A percentile compares a stretch with the other conserved stretches of the same genome.
Evolutionary conservation across 257 asterid genomes (phyloP).

Genomic region (Ballota nigra): DNA sequence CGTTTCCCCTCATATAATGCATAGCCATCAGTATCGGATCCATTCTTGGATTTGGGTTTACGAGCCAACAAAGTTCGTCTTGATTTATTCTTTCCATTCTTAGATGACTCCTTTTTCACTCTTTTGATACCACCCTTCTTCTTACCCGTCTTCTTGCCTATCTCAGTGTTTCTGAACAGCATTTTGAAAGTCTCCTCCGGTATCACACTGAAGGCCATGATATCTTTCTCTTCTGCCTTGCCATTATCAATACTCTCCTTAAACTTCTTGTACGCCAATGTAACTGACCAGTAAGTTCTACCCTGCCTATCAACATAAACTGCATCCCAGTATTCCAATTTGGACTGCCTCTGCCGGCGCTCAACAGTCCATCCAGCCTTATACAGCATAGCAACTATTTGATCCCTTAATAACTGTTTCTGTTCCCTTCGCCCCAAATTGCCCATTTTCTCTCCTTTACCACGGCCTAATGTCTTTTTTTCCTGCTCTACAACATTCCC

Average conservation of each 20-base stretch:
- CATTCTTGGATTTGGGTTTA: constrained; percentile 53
- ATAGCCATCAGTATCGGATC: constrained; percentile 44
- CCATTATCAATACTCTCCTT: constrained; percentile 67
- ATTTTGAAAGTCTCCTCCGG: constrained; percentile 63
- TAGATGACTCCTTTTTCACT: constrained; percentile 32
- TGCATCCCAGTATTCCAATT: constrained; percentile 63
- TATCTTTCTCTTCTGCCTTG: constrained; percentile 47
- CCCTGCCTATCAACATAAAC: constrained; percentile 71
- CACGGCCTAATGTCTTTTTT: background rate
- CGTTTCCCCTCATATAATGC: constrained; percentile 58
- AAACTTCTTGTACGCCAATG: constrained; percentile 72
- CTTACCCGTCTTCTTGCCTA: constrained; percentile 41
- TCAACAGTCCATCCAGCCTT: constrained; percentile 88
- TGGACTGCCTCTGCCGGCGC: constrained; percentile 56
- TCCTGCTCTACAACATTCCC: constrained; percentile 18
- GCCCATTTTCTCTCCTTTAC: constrained; percentile 40
- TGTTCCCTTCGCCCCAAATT: constrained; percentile 57
- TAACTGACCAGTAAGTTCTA: constrained; percentile 77
- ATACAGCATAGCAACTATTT: constrained; percentile 53
- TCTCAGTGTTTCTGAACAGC: constrained; percentile 50
- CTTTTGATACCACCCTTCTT: constrained; percentile 30
- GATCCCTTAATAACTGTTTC: constrained; percentile 68
- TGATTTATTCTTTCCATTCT: constrained; percentile 33
- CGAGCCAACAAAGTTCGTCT: constrained; percentile 67
- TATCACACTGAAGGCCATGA: constrained; percentile 54